These are phyloP conservation scores for Fusarium cyanostomum DNA, from an alignment of 2,329 filamentous ascomycete species.

Conservation along the genomic window DNA sequence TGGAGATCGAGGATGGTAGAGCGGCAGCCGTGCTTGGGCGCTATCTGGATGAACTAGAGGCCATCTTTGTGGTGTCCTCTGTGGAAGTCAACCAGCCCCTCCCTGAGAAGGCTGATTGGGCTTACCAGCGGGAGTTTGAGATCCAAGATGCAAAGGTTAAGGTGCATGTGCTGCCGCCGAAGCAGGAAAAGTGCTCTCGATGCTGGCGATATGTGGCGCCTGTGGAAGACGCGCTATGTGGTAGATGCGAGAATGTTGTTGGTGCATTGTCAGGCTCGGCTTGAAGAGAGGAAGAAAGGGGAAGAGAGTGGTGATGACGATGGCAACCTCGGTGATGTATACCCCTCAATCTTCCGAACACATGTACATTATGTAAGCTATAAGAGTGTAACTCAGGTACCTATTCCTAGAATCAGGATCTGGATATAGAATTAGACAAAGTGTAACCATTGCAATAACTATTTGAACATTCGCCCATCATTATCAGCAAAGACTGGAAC, in stretches of 20 bases:
- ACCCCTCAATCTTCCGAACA: slow-evolving; percentile 24
- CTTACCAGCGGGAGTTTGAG: slow-evolving; percentile 55
- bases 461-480: neutral
- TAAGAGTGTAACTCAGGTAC: neutral
- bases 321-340: slow-evolving; percentile 11
- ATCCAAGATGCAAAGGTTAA: slow-evolving; percentile 49
- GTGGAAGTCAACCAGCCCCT: slow-evolving; percentile 59
- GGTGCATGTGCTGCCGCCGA: slow-evolving; percentile 60
- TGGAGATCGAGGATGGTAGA: slow-evolving; percentile 57
- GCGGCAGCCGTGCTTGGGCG: slow-evolving; percentile 49
- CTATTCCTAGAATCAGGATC: slow-evolving; percentile 1
- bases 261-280: slow-evolving; percentile 21
- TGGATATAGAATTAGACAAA: slow-evolving; percentile 14
- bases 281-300: slow-evolving; percentile 11
- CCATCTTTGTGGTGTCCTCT: slow-evolving; percentile 75
- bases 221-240: slow-evolving; percentile 73
- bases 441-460: slow-evolving; percentile 4
- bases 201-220: slow-evolving; percentile 90
- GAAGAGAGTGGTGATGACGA: slow-evolving; percentile 5
- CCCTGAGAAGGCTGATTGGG: slow-evolving; percentile 50
- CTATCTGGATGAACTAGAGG: slow-evolving; percentile 63
- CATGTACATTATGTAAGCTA: slow-evolving; percentile 33
- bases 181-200: slow-evolving; percentile 76
- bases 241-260: slow-evolving; percentile 76
- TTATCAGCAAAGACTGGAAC: neutral